Evolutionary conservation across 495 filamentous ascomycete species (phyloP).

Genomic region (Penicillium coffeae): DNA sequence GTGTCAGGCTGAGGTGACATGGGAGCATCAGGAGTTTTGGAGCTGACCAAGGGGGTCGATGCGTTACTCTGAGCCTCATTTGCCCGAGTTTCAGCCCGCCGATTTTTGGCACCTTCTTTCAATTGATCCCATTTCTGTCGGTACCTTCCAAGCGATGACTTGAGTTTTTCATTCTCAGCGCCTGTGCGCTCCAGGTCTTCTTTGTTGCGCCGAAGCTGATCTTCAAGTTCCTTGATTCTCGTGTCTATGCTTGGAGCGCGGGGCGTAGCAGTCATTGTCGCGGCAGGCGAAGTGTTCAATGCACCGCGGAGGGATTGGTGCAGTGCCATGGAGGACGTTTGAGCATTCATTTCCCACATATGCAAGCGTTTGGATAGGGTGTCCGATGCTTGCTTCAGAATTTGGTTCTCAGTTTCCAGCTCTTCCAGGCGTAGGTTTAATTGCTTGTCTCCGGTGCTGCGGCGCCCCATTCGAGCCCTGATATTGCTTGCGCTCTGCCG

Average conservation of each 20-base stretch:
- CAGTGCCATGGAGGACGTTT: conserved; percentile 74
- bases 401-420: conserved; percentile 74
- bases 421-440: conserved; percentile 60
- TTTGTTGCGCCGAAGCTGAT: conserved; percentile 40
- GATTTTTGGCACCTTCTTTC: conserved; percentile 74
- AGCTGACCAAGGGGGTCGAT: neutral
- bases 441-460: conserved; percentile 24
- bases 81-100: conserved; percentile 27
- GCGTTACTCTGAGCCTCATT: conserved; percentile 12
- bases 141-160: conserved; percentile 62
- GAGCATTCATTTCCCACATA: conserved; percentile 81
- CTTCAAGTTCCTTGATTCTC: conserved; percentile 47
- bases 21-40: conserved; percentile 7
- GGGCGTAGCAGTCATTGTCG: conserved; percentile 20
- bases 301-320: conserved; percentile 73
- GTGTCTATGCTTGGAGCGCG: conserved; percentile 29
- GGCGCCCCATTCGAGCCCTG: conserved; percentile 19
- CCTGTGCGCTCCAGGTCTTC: conserved; percentile 55
- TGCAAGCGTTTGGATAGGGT: conserved; percentile 72
- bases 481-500: conserved; percentile 30
- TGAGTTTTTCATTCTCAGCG: conserved; percentile 67
- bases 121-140: conserved; percentile 78
- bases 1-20: conserved; percentile 11
- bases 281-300: conserved; percentile 46
- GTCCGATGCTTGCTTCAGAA: conserved; percentile 70